phyloP scores from a whole-genome alignment of 169 alveolate species.

The Cryptosporidium viatorum region DNA sequence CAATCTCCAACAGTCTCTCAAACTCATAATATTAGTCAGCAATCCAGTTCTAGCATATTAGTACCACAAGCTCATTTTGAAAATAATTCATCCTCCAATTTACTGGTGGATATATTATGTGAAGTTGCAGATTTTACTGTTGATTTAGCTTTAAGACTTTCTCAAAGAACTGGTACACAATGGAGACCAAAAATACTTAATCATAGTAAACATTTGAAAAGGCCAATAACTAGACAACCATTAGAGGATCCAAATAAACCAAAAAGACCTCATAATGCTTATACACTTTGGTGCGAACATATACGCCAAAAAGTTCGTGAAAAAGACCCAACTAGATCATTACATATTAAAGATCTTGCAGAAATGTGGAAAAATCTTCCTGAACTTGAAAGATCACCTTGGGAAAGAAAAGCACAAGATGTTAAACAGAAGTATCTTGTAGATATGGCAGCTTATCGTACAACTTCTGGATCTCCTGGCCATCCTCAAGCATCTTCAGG shows the following conservation, averaged over 20 bases:
- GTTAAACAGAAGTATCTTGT: slow-evolving; percentile 66
- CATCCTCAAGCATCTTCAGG: slow-evolving; percentile 54
- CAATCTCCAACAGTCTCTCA: slow-evolving; percentile 60
- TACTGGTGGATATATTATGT: slow-evolving; percentile 51
- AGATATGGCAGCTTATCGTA: slow-evolving; percentile 72
- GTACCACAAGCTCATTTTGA: slow-evolving; percentile 52
- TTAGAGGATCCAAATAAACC: slow-evolving; percentile 67
- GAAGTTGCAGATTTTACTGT: slow-evolving; percentile 69
- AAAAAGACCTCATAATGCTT: slow-evolving; percentile 72
- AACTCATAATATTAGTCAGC: slow-evolving; percentile 19
- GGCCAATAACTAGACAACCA: slow-evolving; percentile 64
- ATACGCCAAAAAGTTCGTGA: slow-evolving; percentile 71
- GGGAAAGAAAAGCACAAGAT: slow-evolving; percentile 73
- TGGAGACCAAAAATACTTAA: slow-evolving; percentile 61
- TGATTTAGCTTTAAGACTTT: slow-evolving; percentile 50
- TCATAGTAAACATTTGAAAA: slow-evolving; percentile 34
- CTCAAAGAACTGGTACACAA: slow-evolving; percentile 66
- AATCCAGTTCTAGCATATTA: slow-evolving; percentile 25
- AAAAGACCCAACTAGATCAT: slow-evolving; percentile 67
- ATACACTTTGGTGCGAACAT: slow-evolving; percentile 74
- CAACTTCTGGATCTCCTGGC: slow-evolving; percentile 57
- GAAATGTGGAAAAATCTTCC: slow-evolving; percentile 75
- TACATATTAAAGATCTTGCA: slow-evolving; percentile 70
- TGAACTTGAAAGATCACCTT: slow-evolving; percentile 60
- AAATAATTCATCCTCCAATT: slow-evolving; percentile 7